Evolutionary conservation across 2,329 filamentous ascomycete species (phyloP), one percentile per base, ranked within the genome.

Genomic region (Trichoderma afroharzianum): DNA sequence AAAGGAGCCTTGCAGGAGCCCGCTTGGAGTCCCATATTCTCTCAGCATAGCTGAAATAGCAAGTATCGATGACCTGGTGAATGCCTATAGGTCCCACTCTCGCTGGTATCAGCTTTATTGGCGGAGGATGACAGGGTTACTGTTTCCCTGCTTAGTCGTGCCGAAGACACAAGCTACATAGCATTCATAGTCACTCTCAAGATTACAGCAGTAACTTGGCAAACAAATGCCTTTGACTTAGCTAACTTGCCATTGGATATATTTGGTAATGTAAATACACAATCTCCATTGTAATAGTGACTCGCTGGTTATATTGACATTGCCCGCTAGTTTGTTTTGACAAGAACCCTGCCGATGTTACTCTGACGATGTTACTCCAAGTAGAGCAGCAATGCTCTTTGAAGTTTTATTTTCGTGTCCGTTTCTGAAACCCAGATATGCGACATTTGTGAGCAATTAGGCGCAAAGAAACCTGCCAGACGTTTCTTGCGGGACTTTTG

Each of bases 181-280:
- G 36, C 6, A 39, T 39, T 43, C 15, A 18, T 43, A 18, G 15
- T 43, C 36, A 43, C 1, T 43, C 36, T 43, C 15, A 18, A 18
- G 15, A 18, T 43, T 43, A 18, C 36, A 43, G 0, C 36, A 43
- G 15, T 43, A 18, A 43, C 36, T 43, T 4, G 15, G 36, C 1
- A 3, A 6, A 43, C 1, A 18, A 15, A 43, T 43, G 15, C 36
- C 36, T 2, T 43, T 0, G 7, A 43, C 1, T 43, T 18, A 8
- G 15, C 1, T 6, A 43, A 18, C 36, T 39, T 39, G 36, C 36
- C 36, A 2, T 39, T 1, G 15, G 15, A 18, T 18, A 43, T 0
- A 43, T 0, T 43, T 18, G 6, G 6, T 1, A 18, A 43, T 43
- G 7, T 18, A 4, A 1, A 0, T 43, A 43, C 7, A 43, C 0